phyloP scores from a whole-genome alignment of 1,284 basidiomycete species.

The Leucoagaricus sp. region DNA sequence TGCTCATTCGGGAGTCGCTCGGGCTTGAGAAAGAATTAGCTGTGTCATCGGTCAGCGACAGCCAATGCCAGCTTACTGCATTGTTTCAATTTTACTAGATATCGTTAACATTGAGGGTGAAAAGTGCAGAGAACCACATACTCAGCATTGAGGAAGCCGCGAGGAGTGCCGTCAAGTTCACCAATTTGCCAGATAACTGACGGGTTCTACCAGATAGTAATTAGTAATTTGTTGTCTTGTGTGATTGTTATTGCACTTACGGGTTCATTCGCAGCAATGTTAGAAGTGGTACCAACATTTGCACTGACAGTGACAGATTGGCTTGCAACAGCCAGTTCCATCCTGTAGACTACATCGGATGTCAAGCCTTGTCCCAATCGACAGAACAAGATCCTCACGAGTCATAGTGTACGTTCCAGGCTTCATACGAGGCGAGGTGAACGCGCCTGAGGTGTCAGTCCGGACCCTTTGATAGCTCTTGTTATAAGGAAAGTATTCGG shows the following conservation, averaged over 20 bases:
- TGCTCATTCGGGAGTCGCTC: slow-evolving; percentile 36
- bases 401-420: slow-evolving; percentile 45
- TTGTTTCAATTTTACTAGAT: slow-evolving; percentile 38
- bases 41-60: background rate
- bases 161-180: slow-evolving; percentile 41
- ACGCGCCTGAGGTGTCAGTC: slow-evolving; percentile 32
- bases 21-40: slow-evolving; percentile 25
- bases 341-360: slow-evolving; percentile 33
- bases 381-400: slow-evolving; percentile 20
- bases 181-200: slow-evolving; percentile 41
- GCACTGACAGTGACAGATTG: slow-evolving; percentile 33
- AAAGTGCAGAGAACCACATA: slow-evolving; percentile 17
- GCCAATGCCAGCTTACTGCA: slow-evolving; percentile 32
- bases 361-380: background rate
- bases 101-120: background rate
- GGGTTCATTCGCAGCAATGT: slow-evolving; percentile 34
- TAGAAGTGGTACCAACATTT: slow-evolving; percentile 30
- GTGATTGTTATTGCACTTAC: slow-evolving; percentile 19
- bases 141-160: slow-evolving; percentile 43
- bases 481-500: background rate
- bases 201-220: slow-evolving; percentile 24
- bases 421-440: slow-evolving; percentile 42
- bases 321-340: slow-evolving; percentile 37
- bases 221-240: background rate
- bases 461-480: slow-evolving; percentile 25